Percentiles rank a stretch among this genome's conserved stretches.
Conservation (phyloP, 371 early-diverging fungal species). For the Mortierella sp. region DNA sequence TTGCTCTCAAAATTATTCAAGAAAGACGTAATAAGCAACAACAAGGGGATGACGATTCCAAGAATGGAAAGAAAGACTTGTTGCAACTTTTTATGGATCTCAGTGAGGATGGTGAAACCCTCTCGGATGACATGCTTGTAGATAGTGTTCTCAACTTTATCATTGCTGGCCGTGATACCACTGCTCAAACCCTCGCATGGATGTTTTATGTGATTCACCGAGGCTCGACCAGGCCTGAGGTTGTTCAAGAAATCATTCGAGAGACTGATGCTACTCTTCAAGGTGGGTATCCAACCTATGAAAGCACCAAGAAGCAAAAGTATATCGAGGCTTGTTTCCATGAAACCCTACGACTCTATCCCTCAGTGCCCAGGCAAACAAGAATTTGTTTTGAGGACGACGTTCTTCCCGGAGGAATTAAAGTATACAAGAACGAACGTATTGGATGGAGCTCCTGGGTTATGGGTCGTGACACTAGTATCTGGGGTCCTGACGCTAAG, state of each 20-base stretch:
- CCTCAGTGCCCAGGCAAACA: conserved; percentile 75
- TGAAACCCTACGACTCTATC: conserved; percentile 79
- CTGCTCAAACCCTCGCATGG: conserved; percentile 79
- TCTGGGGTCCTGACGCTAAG: conserved; percentile 74
- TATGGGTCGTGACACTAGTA: conserved; percentile 64
- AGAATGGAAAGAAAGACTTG: conserved; percentile 61
- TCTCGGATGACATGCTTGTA: conserved; percentile 67
- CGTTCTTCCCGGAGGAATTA: conserved; percentile 75
- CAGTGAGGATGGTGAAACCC: conserved; percentile 62
- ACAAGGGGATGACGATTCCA: not conserved
- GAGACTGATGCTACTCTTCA: conserved; percentile 64
- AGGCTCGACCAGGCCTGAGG: conserved; percentile 54
- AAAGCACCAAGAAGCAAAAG: conserved; percentile 63
- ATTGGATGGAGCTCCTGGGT: conserved; percentile 65
- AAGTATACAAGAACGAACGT: conserved; percentile 67
- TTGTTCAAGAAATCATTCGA: conserved; percentile 62
- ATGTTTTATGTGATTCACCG: conserved; percentile 67
- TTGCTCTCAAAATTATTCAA: conserved; percentile 61
- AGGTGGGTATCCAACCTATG: conserved; percentile 59
- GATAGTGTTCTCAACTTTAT: conserved; percentile 78
- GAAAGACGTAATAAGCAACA: conserved; percentile 53
- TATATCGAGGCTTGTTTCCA: conserved; percentile 71
- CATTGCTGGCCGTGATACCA: conserved; percentile 63
- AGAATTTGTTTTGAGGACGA: conserved; percentile 78
- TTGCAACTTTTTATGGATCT: conserved; percentile 73